Percentiles rank a stretch among this genome's conserved stretches.
These are phyloP conservation scores for Ustilago sp. DNA, from an alignment of 1,284 basidiomycete genomes.

Conservation along the genomic window DNA sequence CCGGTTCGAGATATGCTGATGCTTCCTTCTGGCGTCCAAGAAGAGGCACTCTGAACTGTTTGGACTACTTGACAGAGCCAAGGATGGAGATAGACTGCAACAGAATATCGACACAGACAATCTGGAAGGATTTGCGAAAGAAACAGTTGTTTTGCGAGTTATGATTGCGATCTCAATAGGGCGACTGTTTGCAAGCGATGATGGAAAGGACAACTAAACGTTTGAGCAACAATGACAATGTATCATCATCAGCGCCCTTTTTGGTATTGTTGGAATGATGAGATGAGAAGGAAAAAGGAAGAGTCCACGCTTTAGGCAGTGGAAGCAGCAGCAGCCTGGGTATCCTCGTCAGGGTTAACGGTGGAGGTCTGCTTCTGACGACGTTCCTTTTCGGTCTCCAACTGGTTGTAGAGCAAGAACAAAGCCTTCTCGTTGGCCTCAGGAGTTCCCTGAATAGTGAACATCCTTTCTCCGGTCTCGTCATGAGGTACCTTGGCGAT, in stretches of 20 bases:
- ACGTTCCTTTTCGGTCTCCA: slow-evolving; percentile 66
- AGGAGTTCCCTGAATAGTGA: slow-evolving; percentile 95
- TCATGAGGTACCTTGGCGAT: slow-evolving; percentile 99
- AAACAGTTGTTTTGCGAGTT: too few species aligned
- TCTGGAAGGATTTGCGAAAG: too few species aligned
- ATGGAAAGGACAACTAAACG: too few species aligned
- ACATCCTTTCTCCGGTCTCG: slow-evolving; percentile 98
- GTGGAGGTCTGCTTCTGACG: slow-evolving; percentile 50
- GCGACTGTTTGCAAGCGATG: too few species aligned
- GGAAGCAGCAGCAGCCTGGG: slow-evolving; percentile 35
- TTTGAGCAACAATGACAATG: too few species aligned
- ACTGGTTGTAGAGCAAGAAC: slow-evolving; percentile 89
- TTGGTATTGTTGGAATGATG: not conserved
- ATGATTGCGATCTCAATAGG: too few species aligned
- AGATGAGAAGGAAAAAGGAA: not conserved
- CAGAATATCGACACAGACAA: too few species aligned
- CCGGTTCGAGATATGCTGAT: too few species aligned
- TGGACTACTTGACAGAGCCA: too few species aligned
- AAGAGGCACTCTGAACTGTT: too few species aligned
- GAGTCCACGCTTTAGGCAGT: slow-evolving; percentile 20
- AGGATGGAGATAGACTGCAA: too few species aligned
- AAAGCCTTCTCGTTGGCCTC: slow-evolving; percentile 78
- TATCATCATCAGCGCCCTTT: not conserved
- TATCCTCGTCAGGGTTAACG: slow-evolving; percentile 43
- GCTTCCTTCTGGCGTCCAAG: too few species aligned